Conservation (phyloP, 129 eudicot species). For the Rutidosis leptorrhynchoides region DNA sequence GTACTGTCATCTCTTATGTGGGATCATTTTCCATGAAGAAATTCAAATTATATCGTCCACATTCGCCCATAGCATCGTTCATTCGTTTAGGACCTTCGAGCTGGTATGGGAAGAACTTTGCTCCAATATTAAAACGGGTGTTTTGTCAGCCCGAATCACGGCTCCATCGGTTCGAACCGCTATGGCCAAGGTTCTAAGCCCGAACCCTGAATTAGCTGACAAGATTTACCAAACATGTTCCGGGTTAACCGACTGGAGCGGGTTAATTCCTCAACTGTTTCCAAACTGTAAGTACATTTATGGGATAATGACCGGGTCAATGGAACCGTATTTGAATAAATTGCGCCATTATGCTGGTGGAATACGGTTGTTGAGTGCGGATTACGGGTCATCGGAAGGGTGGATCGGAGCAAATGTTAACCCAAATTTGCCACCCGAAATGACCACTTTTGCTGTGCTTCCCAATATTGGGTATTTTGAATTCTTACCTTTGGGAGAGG, state of each 20-base stretch:
- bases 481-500: constrained; percentile 68
- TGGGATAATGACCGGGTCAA: constrained; percentile 93
- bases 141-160: constrained; percentile 42
- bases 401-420: constrained; percentile 89
- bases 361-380: constrained; percentile 62
- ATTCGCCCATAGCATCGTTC: constrained; percentile 81
- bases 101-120: constrained; percentile 65
- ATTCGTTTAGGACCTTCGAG: constrained; percentile 72
- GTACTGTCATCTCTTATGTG: constrained; percentile 84
- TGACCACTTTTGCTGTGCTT: constrained; percentile 62
- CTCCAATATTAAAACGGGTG: constrained; percentile 50
- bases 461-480: constrained; percentile 87
- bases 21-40: constrained; percentile 51
- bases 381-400: constrained; percentile 93
- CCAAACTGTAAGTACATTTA: constrained; percentile 78
- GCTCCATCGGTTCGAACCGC: constrained; percentile 57
- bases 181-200: constrained; percentile 50
- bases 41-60: constrained; percentile 67
- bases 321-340: constrained; percentile 79
- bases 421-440: constrained; percentile 66
- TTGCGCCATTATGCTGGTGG: constrained; percentile 73
- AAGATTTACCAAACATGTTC: constrained; percentile 40
- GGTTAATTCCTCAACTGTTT: constrained; percentile 63
- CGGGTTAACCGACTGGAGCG: constrained; percentile 68
- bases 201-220: constrained; percentile 58